Evolutionary conservation across 176 grass and related monocot genomes (phyloP), one percentile per base, ranked within the genome.

Genomic region (Carex cristatella): DNA sequence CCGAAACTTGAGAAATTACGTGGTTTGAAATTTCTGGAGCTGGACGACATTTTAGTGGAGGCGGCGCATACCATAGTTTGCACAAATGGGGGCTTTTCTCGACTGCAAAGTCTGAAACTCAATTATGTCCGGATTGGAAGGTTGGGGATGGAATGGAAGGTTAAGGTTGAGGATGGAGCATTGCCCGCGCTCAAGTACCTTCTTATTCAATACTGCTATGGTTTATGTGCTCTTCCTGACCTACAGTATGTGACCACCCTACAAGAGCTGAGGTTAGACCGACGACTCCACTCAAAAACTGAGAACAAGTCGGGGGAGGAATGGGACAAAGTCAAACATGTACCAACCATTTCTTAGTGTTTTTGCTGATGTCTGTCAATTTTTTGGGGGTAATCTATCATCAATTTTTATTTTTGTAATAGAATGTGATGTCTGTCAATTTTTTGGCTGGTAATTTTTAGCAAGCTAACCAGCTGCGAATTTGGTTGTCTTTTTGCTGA

Each of bases 1-100:
- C 6, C 4, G 4, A 44, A 15, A 40, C 28, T 72, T 44, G 12
- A 44, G 69, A 72, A 72, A 2, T 40, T 40, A 18, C 18, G 2
- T 72, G 44, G 69, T 16, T 40, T 40, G 32, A 72, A 72, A 16
- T 2, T 0, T 7, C 13, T 72, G 40, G 12, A 2, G 40, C 7
- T 38, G 35, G 0, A 4, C 1, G 0, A 1, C 0, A 46, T 46
- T 46, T 0, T 0, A 40, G 0, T 40, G 38, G 6, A 8, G 44
- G 44, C 0, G 6, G 44, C 23, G 23, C 23, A 46, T 46, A 8
- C 0, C 44, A 46, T 46, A 46, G 44, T 46, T 46, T 46, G 44
- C 44, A 46, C 44, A 6, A 46, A 46, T 46, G 44, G 44, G 8
- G 44, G 44, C 8, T 46, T 46, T 7, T 7, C 44, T 46, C 0